Evolutionary conservation across 495 filamentous ascomycete genomes (phyloP).

Genomic region (Podospora conica): DNA sequence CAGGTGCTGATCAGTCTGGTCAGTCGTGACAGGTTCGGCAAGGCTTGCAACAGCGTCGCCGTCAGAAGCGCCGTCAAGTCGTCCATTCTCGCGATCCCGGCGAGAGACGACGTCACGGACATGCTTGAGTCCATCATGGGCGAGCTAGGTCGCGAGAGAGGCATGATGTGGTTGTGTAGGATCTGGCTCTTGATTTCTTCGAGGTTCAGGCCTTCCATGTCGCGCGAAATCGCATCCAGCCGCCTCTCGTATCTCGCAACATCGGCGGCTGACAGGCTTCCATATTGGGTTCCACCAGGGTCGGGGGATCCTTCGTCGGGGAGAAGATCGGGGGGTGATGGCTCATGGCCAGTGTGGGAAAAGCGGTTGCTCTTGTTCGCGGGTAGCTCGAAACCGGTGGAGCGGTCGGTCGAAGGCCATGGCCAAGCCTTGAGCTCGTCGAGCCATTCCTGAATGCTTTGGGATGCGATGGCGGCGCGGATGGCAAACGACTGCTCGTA

Average conservation of each 20-base stretch:
- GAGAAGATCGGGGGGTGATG: not conserved
- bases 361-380: constrained; percentile 35
- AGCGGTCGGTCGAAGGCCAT: constrained; percentile 57
- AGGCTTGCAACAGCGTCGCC: constrained; percentile 74
- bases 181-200: constrained; percentile 90
- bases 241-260: constrained; percentile 64
- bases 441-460: constrained; percentile 70
- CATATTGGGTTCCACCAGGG: constrained; percentile 50
- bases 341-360: constrained; percentile 7
- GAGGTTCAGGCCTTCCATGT: constrained; percentile 72
- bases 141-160: constrained; percentile 44
- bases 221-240: constrained; percentile 69
- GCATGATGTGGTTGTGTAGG: constrained; percentile 66
- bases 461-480: constrained; percentile 64
- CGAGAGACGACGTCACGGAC: constrained; percentile 40
- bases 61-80: constrained; percentile 87
- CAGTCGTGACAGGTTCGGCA: constrained; percentile 74
- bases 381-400: constrained; percentile 51
- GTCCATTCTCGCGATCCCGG: constrained; percentile 53
- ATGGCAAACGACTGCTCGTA: constrained; percentile 66
- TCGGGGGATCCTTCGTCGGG: not conserved
- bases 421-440: constrained; percentile 68
- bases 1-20: constrained; percentile 64
- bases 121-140: constrained; percentile 43
- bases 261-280: constrained; percentile 56